Evolutionary conservation across 176 grass and related monocot species (phyloP), one percentile per base, ranked within the genome.

Genomic region (Alopecurus myosuroides): DNA sequence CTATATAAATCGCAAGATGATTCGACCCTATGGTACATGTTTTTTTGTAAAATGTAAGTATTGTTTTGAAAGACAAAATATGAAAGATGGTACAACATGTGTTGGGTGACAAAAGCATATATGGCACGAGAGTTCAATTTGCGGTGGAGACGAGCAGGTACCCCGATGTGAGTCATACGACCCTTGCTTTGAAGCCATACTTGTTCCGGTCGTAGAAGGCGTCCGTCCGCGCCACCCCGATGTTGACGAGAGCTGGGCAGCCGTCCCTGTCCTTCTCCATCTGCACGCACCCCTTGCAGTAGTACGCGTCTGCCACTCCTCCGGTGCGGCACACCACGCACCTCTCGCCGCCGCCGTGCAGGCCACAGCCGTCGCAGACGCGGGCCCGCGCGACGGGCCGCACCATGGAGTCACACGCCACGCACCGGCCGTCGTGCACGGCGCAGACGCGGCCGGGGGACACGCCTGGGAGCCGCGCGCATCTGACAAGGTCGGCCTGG

Each of bases 271-370:
- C 77, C 77, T 80, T 80, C 39, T 80, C 57, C 34, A 18, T 34
- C 77, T 80, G 77, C 52, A 58, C 35, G 28, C 77, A 65, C 37
- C 22, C 56, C 57, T 66, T 80, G 56, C 77, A 65, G 55, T 80
- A 65, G 55, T 64, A 65, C 7, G 35, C 52, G 35, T 80, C 77
- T 2, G 77, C 31, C 37, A 34, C 52, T 57, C n/a, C 22, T 57
- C 53, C 53, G 53, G 53, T n/a, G 53, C 53, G 53, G 53, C 53
- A 57, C 53, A 57, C n/a, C n/a, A 57, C 53, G 53, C 53, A 57
- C 22, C 53, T 57, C 22, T 1, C 74, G 19, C 30, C 28, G 10
- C 28, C 34, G 19, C 6, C 42, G 51, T 19, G 34, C 23, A 9
- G 28, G 9, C 37, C n/a, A 18, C 60, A 81, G 12, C 55, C 57